Evolutionary conservation across 225 moss, liverwort and hornwort species (phyloP).

Genomic region (Pseudisothecium myosuroides): DNA sequence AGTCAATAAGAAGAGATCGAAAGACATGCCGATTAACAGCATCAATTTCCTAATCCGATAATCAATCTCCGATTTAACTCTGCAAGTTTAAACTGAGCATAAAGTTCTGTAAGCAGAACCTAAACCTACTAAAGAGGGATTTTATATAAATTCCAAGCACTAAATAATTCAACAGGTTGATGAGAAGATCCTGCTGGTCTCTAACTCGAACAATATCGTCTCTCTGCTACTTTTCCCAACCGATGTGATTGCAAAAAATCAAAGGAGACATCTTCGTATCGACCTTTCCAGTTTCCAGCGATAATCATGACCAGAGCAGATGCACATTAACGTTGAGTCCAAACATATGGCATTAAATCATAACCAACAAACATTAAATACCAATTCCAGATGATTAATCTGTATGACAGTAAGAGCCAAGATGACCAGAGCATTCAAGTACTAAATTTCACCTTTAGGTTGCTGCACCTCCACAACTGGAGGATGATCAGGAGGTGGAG

Average conservation of each 20-base stretch:
- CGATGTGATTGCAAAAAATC: not conserved
- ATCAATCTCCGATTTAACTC: not conserved
- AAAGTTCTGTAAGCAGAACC: not conserved
- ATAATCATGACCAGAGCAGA: not conserved
- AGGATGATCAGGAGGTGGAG: constrained; percentile 41
- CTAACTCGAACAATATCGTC: not conserved
- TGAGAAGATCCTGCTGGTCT: not conserved
- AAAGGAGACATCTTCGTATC: not conserved
- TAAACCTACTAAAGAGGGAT: not conserved
- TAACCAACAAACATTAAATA: not conserved
- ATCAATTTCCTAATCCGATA: not conserved
- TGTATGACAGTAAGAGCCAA: not conserved
- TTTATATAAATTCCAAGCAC: not conserved
- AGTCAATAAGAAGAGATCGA: not conserved
- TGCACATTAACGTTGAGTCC: not conserved
- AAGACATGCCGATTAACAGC: not conserved
- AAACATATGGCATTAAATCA: not conserved
- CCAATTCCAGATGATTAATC: not conserved
- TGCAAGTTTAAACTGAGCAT: not conserved
- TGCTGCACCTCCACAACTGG: constrained; percentile 44
- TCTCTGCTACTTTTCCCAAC: not conserved
- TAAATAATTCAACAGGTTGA: not conserved
- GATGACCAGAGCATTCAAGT: not conserved
- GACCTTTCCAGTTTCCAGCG: not conserved
- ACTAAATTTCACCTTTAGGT: constrained; percentile 32